Base-by-base conservation (phyloP, 768 basidiomycete genomes). In the Amanita rubescens region DNA sequence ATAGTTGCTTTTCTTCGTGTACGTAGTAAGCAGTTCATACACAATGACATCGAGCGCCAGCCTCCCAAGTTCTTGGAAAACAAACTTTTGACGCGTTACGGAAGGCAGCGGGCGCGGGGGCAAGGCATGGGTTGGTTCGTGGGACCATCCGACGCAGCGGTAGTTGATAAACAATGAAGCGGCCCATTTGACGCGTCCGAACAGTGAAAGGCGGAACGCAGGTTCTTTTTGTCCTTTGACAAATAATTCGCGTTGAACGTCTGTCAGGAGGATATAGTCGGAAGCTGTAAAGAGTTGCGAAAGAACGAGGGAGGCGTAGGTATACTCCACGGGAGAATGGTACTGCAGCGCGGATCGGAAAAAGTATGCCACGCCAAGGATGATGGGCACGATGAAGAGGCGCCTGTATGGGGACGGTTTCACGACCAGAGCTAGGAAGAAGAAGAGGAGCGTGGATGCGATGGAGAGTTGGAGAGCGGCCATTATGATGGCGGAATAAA, bases 131-230 rank as follows among this genome's bases (percentile, higher is more conserved):
- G 56, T 58, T 5, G 63, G 62, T 55, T 68, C 66, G 45, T 69
- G 66, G 9, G 62, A 58, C 69, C 69, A 72, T 25, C 69, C 65
- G 11, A 71, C 62, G 8, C 70, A 68, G 30, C 71, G 63, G 1
- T 64, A 62, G 37, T 62, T 69, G 30, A 58, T 55, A 38, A 61
- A 59, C 17, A 72, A 59, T 32, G 64, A 60, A 20, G 60, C 46
- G n/a, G 67, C 63, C 70, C 71, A 71, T 46, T 55, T 55, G 3
- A 67, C 17, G 2, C 68, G 45, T 30, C 15, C 37, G 17, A 47
- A 34, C 10, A 54, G 53, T 11, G 67, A 39, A 11, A 49, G 46
- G 11, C 7, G 46, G 17, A 17, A 39, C 7, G 48, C 48, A 33
- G 53, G 53, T 20, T 43, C 20, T 20, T 27, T 54, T 43, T 54